Evolutionary conservation across 768 basidiomycete genomes (phyloP).

Genomic region (Ramaria rubella): DNA sequence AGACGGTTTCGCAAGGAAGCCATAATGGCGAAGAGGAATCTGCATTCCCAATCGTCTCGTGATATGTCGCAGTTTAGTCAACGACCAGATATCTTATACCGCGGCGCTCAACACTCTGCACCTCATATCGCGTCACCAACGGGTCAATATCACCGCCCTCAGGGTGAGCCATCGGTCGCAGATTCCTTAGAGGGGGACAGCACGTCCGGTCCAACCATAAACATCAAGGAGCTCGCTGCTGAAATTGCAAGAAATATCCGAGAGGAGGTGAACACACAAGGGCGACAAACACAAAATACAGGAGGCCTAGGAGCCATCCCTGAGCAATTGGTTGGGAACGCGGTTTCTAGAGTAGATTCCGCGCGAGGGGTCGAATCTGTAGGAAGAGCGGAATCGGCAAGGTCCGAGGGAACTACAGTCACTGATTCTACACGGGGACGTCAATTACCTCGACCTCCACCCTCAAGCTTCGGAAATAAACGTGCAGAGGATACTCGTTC

Average conservation of each 20-base stretch:
- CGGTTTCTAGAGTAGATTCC: not conserved
- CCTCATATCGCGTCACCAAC: not conserved
- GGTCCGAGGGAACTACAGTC: not conserved
- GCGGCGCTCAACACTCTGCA: not conserved
- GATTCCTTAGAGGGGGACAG: conserved; percentile 4
- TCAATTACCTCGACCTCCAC: conserved; percentile 5
- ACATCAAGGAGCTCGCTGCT: conserved; percentile 7
- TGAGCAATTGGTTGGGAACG: not conserved
- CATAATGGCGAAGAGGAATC: not conserved
- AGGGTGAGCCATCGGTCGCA: not conserved
- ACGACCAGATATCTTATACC: not conserved
- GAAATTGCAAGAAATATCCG: conserved; percentile 9
- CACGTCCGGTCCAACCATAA: not conserved
- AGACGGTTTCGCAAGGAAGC: not conserved
- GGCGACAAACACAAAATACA: not conserved
- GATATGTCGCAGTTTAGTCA: not conserved
- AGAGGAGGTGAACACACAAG: not conserved
- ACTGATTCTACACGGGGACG: not conserved
- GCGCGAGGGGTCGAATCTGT: not conserved
- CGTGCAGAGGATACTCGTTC: not conserved
- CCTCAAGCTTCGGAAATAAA: not conserved
- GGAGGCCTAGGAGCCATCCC: not conserved
- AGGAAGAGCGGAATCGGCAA: not conserved
- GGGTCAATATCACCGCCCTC: not conserved
- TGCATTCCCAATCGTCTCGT: not conserved